Base-by-base conservation (phyloP, 2,329 filamentous ascomycete species). In the Grosmannia serpens region DNA sequence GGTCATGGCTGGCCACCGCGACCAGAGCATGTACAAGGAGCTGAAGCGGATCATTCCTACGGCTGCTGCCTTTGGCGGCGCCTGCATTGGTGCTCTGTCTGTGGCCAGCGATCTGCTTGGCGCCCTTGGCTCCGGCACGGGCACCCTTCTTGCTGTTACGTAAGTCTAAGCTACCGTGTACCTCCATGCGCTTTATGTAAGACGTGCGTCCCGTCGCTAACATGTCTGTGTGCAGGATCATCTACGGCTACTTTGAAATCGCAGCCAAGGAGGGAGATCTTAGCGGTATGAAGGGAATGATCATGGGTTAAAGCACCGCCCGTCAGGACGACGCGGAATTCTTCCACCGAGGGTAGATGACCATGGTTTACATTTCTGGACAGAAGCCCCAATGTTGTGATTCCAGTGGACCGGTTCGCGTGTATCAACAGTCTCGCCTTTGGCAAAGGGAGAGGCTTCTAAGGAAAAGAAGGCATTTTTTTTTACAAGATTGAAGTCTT, bases 11-110 rank as follows among this genome's bases (percentile, higher is more conserved):
- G 94, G 94, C 70, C 94, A 99, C 81, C 89, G 94, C 78, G 95
- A 99, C 75, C 92, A 97, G 83, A 95, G 89, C 81, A 99, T 99
- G 94, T 99, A 99, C 85, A 95, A 95, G 82, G 94, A 99, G 78
- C 85, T 99, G 64, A 99, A 99, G 88, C 88, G 94, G 70, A 94
- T 99, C 69, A 99, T 99, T 65, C 95, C 94, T 64, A 97, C 94
- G 61, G 95, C 94, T 62, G 94, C 94, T 64, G 94, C 95, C 68
- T 99, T 99, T 66, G 94, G 95, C 75, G 94, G 94, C 82, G 94
- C 94, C 66, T 97, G 92, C 81, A 99, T 99, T 79, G 94, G 94
- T 79, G 92, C 89, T 66, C 85, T 99, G 64, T 97, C 92, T 56
- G 92, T 99, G 69, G 86, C 88, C 69, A 95, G 89, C 73, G 94